Evolutionary conservation across 805 yeast genomes (phyloP), one percentile per base, ranked within the genome.

Genomic region (Kazachstania bromeliacearum): DNA sequence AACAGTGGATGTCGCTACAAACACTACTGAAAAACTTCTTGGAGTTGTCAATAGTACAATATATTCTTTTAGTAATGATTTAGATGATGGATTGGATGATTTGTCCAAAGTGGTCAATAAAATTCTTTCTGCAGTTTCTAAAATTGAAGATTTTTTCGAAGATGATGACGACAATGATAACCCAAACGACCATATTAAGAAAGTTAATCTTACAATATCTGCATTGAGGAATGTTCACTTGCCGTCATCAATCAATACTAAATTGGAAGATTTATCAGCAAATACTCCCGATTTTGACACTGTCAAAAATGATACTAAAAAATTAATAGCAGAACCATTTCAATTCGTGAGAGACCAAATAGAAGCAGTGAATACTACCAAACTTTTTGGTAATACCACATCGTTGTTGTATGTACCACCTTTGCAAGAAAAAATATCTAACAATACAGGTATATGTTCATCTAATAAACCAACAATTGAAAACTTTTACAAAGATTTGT

Each of bases 1-100:
- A 3, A 70, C 83, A 0, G 79, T 78, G 1, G 76, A 75, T 45
- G 74, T 77, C 21, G 94, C 94, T 0, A 55, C 83, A 1, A 80
- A 83, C 50, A 73, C 85, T 1, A 77, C 94, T 0, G 83, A 80
- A 46, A 52, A 70, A 1, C 63, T 85, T 1, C 66, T 87, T 6
- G 53, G 55, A 4, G 59, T 67, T 15, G 82, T 85, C 2, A 85
- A 88, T 48, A 60, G 60, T 1, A 76, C 92, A 0, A 55, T 85
- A 1, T 57, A 57, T 0, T 57, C 57, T 0, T 53, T 77, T n/a
- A 73, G 83, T 0, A 62, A 63, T 30, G 87, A 75, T 5, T 61
- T 88, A 19, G 77, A 84, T 37, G 69, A 65, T 25, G 92, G 88
- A 0, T 59, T 88, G 22, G 67, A 67, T 7, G 81, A 75, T 21